Evolutionary conservation across 306 rosid genomes (phyloP).

Genomic region (Prinsepia uniflora): DNA sequence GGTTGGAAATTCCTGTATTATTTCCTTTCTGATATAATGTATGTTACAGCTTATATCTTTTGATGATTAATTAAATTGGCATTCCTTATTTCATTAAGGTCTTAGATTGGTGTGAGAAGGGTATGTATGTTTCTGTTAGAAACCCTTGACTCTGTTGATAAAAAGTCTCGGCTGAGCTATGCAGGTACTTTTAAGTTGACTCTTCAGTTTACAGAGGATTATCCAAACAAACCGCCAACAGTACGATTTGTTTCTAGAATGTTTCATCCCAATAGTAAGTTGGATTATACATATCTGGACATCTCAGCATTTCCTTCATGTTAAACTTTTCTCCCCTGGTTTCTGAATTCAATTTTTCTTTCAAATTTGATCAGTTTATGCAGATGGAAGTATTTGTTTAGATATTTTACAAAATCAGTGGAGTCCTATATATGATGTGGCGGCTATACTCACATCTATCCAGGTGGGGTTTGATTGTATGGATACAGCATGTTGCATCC

Average conservation of each 20-base stretch:
- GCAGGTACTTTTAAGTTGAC: constrained; percentile 91
- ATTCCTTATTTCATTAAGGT: background rate
- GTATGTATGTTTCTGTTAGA: background rate
- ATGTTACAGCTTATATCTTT: background rate
- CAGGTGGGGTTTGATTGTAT: constrained; percentile 48
- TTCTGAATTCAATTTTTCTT: constrained; percentile 1
- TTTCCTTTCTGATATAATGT: background rate
- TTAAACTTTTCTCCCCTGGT: background rate
- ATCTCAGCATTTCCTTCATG: background rate
- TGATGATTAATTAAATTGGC: background rate
- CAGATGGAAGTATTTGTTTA: constrained; percentile 98
- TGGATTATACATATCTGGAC: constrained; percentile 1
- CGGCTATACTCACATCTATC: constrained; percentile 95
- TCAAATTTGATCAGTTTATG: constrained; percentile 62
- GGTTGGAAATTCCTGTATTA: background rate
- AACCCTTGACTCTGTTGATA: background rate
- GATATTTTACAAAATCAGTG: constrained; percentile 95
- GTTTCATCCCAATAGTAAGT: constrained; percentile 95
- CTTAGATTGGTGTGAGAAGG: background rate
- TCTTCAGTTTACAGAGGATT: constrained; percentile 82
- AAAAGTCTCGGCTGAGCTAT: background rate
- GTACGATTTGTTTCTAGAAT: constrained; percentile 88
- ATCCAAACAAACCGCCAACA: constrained; percentile 90
- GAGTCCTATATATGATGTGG: constrained; percentile 97
- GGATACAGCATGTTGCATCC: background rate